Conservation (phyloP, 176 grass and related monocot species). For the Oryza nivara region DNA sequence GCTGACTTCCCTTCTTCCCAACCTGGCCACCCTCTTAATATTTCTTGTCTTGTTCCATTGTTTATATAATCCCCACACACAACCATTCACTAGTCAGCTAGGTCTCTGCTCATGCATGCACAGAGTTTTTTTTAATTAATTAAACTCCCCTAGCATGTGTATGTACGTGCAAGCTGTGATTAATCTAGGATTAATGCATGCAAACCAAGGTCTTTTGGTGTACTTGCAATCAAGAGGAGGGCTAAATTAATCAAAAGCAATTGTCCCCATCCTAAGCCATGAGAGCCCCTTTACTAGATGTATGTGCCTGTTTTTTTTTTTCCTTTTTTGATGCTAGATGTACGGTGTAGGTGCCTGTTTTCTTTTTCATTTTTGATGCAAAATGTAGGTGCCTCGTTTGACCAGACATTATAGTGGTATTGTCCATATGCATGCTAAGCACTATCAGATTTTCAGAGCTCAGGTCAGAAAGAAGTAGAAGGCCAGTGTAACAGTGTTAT, state of each 20-base stretch:
- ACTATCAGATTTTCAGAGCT: neutral
- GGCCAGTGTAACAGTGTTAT: neutral
- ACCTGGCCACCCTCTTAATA: constrained; percentile 24
- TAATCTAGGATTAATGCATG: constrained; percentile 22
- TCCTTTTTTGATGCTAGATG: neutral
- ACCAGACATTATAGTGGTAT: neutral
- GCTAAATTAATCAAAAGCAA: constrained; percentile 33
- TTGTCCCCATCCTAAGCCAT: constrained; percentile 33
- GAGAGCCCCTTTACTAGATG: neutral
- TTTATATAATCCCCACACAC: constrained; percentile 31
- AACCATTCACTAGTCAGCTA: constrained; percentile 18
- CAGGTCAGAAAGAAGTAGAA: neutral
- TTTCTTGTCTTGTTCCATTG: neutral
- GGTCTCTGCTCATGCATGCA: constrained; percentile 26
- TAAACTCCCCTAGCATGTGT: constrained; percentile 17
- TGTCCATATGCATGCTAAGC: neutral
- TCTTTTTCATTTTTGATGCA: neutral
- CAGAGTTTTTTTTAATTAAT: constrained; percentile 21
- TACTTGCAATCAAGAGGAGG: constrained; percentile 42
- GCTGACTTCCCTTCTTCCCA: constrained; percentile 41
- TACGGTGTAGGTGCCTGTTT: no score
- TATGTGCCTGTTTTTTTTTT: neutral
- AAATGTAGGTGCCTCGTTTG: neutral
- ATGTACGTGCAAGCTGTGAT: constrained; percentile 9
- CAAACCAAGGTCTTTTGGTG: constrained; percentile 38